Evolutionary conservation across 1,284 basidiomycete genomes (phyloP).

Genomic region (Sporisorium exsertum): DNA sequence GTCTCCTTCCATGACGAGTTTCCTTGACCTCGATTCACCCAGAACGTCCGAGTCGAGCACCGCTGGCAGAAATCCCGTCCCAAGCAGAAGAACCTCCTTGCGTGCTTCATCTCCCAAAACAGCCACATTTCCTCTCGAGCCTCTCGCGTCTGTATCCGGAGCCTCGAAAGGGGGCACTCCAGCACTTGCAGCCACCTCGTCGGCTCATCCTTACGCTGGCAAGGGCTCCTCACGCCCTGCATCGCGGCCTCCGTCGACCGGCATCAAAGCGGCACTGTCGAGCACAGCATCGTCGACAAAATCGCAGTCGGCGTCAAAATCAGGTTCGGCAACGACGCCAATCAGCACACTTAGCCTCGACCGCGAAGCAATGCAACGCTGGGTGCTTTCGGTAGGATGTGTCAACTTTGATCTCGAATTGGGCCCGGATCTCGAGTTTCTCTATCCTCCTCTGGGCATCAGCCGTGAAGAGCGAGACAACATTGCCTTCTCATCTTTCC

Average conservation of each 20-base stretch:
- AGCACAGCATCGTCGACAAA: neutral
- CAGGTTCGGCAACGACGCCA: neutral
- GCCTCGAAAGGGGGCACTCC: neutral
- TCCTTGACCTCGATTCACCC: conserved; percentile 49
- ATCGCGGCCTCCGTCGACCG: conserved; percentile 19
- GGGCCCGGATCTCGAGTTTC: conserved; percentile 82
- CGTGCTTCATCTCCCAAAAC: conserved; percentile 28
- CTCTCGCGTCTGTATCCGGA: conserved; percentile 2
- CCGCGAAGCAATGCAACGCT: conserved; percentile 64
- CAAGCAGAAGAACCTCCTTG: conserved; percentile 37
- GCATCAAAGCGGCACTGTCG: conserved; percentile 16
- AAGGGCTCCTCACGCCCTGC: conserved; percentile 14
- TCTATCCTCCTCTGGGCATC: conserved; percentile 77
- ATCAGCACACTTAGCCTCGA: conserved; percentile 24
- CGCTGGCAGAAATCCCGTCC: conserved; percentile 14
- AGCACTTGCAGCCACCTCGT: neutral
- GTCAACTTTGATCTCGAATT: conserved; percentile 70
- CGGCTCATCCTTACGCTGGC: neutral
- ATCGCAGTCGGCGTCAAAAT: neutral
- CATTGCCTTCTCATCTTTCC: conserved; percentile 93
- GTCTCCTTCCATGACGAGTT: conserved; percentile 46
- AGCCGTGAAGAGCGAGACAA: conserved; percentile 80
- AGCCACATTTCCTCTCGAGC: conserved; percentile 4
- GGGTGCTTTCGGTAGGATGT: conserved; percentile 66
- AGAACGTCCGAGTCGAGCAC: conserved; percentile 33